These are phyloP conservation scores for Daldinia eschscholtzii DNA, from an alignment of 2,329 filamentous ascomycete species.

Conservation along the genomic window DNA sequence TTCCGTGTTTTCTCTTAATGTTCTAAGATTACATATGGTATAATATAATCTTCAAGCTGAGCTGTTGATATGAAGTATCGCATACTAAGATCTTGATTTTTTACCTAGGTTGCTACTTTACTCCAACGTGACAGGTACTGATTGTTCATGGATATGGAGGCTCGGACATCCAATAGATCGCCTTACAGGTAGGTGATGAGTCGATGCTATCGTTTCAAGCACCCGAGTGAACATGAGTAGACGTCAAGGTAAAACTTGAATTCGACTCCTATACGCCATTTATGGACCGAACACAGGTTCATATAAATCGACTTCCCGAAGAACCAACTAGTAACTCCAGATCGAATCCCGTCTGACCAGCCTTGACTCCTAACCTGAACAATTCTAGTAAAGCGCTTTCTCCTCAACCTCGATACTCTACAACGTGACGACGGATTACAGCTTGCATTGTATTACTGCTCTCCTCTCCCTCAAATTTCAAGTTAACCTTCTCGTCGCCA, in stretches of 20 bases:
- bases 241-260: not conserved
- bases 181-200: not conserved
- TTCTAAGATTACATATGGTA: too few species aligned
- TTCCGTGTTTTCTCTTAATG: too few species aligned
- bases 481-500: conserved; percentile 66
- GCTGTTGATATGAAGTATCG: too few species aligned
- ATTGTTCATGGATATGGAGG: too few species aligned
- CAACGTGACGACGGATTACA: conserved; percentile 80
- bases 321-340: conserved; percentile 17
- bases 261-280: not conserved
- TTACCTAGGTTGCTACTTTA: too few species aligned
- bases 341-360: conserved; percentile 7
- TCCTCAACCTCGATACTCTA: conserved; percentile 71
- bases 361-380: not conserved
- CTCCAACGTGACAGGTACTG: too few species aligned
- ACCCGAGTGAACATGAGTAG: not conserved
- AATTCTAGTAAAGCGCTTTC: not conserved
- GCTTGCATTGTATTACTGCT: conserved; percentile 79
- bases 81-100: too few species aligned
- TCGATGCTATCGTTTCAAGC: too few species aligned
- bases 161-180: too few species aligned
- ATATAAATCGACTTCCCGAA: not conserved
- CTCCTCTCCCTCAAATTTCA: conserved; percentile 86
- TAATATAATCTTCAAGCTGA: too few species aligned
- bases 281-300: not conserved